Conservation (phyloP, 179 eudicot species). For the Beta corolliflora region DNA sequence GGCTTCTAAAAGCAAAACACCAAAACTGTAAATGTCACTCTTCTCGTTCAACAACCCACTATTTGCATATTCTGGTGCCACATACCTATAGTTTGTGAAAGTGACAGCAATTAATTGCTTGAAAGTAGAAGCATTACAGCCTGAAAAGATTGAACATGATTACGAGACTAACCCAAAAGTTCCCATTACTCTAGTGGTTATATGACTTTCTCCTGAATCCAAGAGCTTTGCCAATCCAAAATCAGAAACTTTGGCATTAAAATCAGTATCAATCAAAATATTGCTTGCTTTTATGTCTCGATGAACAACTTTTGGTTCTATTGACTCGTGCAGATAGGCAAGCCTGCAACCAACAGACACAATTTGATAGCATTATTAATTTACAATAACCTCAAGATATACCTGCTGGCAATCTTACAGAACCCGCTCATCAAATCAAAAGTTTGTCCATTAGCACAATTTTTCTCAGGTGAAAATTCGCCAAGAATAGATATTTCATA, state of each 20-base stretch:
- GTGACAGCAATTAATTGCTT: constrained; percentile 3
- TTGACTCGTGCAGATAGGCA: constrained; percentile 88
- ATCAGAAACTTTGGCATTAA: constrained; percentile 86
- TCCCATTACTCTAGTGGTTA: constrained; percentile 92
- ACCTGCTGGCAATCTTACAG: neutral
- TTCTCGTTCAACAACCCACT: constrained; percentile 87
- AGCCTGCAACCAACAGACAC: constrained; percentile 59
- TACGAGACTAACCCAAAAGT: constrained; percentile 73
- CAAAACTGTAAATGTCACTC: constrained; percentile 91
- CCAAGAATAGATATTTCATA: neutral
- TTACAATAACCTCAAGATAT: neutral
- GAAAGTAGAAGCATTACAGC: neutral
- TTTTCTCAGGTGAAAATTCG: neutral
- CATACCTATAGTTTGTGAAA: constrained; percentile 54
- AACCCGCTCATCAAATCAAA: constrained; percentile 11
- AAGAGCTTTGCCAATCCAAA: constrained; percentile 97
- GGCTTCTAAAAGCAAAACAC: constrained; percentile 82
- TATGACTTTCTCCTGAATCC: constrained; percentile 92
- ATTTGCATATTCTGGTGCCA: constrained; percentile 96
- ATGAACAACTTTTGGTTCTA: constrained; percentile 92
- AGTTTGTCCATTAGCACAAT: neutral
- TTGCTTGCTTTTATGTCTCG: constrained; percentile 97
- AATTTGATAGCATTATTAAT: neutral
- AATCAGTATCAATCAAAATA: constrained; percentile 80
- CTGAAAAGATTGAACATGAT: constrained; percentile 11